These are phyloP conservation scores for Debaryomyces udenii DNA, from an alignment of 1,139 yeast species.

Conservation along the genomic window DNA sequence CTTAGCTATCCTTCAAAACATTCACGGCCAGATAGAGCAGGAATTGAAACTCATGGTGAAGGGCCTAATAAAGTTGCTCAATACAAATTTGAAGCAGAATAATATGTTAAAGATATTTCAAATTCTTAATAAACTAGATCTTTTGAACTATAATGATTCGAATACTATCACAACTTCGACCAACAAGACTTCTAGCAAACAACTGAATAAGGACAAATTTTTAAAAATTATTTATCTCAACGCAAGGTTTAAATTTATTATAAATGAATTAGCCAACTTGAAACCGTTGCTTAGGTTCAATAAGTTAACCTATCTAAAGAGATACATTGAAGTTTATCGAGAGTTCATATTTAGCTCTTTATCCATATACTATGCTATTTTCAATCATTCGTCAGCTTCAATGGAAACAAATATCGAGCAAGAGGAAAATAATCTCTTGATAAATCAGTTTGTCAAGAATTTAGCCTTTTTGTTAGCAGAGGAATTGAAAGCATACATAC, in stretches of 20 bases:
- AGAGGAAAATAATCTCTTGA: constrained; percentile 30
- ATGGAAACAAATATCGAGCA: constrained; percentile 15
- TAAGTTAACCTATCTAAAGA: constrained; percentile 69
- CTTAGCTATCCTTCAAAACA: constrained; percentile 54
- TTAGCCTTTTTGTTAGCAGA: constrained; percentile 31
- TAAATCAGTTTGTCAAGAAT: constrained; percentile 38
- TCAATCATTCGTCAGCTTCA: constrained; percentile 33
- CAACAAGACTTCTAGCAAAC: constrained; percentile 8
- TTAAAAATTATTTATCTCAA: constrained; percentile 55
- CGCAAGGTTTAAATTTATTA: constrained; percentile 61
- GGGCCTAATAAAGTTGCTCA: constrained; percentile 67
- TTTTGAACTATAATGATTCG: constrained; percentile 17
- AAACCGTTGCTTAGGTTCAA: constrained; percentile 53
- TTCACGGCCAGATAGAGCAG: constrained; percentile 55
- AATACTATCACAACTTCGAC: constrained; percentile 1
- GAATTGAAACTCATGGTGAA: constrained; percentile 68
- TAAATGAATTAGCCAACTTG: constrained; percentile 59
- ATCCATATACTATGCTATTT: constrained; percentile 65
- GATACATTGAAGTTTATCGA: constrained; percentile 80
- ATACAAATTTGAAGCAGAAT: constrained; percentile 77
- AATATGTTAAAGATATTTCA: constrained; percentile 77
- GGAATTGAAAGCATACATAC: constrained; percentile 33
- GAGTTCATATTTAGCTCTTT: constrained; percentile 79
- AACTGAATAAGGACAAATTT: constrained; percentile 25
- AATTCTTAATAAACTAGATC: constrained; percentile 67